Evolutionary conservation across 148 eudicot genomes (phyloP).

Genomic region (Heliamphora exappendiculata): DNA sequence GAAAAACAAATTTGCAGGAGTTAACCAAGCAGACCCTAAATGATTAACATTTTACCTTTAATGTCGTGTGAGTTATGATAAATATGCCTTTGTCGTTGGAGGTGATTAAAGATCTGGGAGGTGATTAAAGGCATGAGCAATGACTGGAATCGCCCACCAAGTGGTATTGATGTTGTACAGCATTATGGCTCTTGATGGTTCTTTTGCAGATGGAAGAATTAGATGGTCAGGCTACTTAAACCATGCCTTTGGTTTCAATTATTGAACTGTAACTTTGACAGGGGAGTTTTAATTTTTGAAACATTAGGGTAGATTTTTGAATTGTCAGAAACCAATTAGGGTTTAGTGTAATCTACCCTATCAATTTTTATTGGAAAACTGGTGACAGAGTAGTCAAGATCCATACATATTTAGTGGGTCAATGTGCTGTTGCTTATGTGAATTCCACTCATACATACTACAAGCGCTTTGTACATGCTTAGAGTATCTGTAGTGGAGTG

Average conservation of each 20-base stretch:
- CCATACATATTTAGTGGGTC: too few relatives aligned
- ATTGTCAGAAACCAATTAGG: background rate
- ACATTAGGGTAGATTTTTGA: background rate
- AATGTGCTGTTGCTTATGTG: too few relatives aligned
- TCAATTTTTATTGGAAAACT: background rate
- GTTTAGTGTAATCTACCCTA: background rate
- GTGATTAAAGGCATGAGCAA: too few relatives aligned
- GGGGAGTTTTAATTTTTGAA: conserved; percentile 1
- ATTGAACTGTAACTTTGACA: background rate
- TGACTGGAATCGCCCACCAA: background rate
- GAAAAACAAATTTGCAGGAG: too few relatives aligned
- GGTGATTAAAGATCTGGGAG: background rate
- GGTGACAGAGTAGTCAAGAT: background rate
- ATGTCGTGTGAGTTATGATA: too few relatives aligned
- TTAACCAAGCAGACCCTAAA: background rate
- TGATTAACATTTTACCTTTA: background rate
- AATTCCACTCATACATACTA: too few relatives aligned
- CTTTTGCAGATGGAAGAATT: background rate
- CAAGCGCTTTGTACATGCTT: too few relatives aligned
- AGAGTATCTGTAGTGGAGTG: too few relatives aligned
- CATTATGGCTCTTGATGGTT: background rate
- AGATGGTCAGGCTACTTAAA: background rate
- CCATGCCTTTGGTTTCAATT: background rate
- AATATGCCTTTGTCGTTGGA: too few relatives aligned
- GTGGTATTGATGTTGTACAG: background rate